A percentile compares a stretch with the other conserved stretches of the same genome.
phyloP scores from a whole-genome alignment of 2,329 filamentous ascomycete species.

The Grosmannia clavigera region DNA sequence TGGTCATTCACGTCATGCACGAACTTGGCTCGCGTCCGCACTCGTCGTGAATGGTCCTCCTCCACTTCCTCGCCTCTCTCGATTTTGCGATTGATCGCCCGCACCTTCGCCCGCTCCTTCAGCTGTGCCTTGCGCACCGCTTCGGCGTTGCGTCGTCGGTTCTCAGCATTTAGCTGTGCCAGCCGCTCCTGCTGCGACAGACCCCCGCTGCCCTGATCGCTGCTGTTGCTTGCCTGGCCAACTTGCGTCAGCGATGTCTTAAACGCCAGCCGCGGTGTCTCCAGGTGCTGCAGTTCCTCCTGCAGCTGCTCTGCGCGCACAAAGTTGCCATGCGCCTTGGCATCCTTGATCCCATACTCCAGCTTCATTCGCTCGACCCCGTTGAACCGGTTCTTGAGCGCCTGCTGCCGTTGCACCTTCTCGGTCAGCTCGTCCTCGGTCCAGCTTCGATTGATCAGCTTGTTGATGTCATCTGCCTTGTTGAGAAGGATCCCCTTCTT shows the following conservation, averaged over 20 bases:
- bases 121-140: constrained; percentile 84
- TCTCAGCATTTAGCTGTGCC: constrained; percentile 70
- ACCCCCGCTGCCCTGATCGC: constrained; percentile 11
- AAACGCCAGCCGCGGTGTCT: constrained; percentile 61
- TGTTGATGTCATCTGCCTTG: constrained; percentile 74
- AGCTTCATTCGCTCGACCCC: constrained; percentile 57
- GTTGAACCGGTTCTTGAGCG: constrained; percentile 53
- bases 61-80: constrained; percentile 50
- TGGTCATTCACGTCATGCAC: constrained; percentile 48
- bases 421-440: constrained; percentile 71
- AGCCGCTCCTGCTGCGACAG: constrained; percentile 68
- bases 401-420: constrained; percentile 61
- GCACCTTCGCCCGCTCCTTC: constrained; percentile 57
- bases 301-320: constrained; percentile 41
- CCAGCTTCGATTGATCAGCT: constrained; percentile 66
- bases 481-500: constrained; percentile 54
- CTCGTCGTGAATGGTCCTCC: constrained; percentile 47
- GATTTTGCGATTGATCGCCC: constrained; percentile 46
- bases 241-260: constrained; percentile 45
- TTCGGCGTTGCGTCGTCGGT: constrained; percentile 74
- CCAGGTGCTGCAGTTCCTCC: constrained; percentile 48
- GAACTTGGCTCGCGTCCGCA: constrained; percentile 56
- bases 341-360: constrained; percentile 52
- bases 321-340: constrained; percentile 50
- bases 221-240: constrained; percentile 9